Evolutionary conservation across 345 rosid species (phyloP), one percentile per base, ranked within the genome.

Genomic region (Draba incana): DNA sequence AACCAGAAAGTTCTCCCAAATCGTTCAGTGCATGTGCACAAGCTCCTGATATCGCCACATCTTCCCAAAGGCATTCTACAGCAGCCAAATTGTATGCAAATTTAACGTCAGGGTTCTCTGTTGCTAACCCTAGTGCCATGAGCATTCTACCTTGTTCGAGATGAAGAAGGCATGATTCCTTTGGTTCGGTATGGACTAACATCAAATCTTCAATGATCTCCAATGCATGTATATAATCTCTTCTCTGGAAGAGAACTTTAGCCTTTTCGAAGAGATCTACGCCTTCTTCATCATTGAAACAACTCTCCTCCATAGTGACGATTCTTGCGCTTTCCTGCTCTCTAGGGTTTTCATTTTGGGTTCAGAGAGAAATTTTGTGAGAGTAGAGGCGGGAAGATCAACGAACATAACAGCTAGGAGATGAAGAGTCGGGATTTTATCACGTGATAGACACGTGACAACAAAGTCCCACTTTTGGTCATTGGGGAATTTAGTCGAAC

Each of bases 361-460:
- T 20, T 20, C 10, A 39, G 47, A 50, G 49, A 64, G 60, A 41
- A 44, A 5, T 4, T 60, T 44, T 20, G 20, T 20, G 20, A 20
- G 20, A 20, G 20, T 20, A 20, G 1, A 20, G 20, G 66, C 59
- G 60, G 44, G 59, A 68, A 49, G n/a, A 65, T 30, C 11, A 59
- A 49, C 59, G 49, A 13, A 46, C 5, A 16, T 59, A 50, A 28
- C 51, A 1, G 42, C 6, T 38, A 37, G 37, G 37, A 3, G 35
- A 6, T 2, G 10, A 23, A 45, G 55, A 56, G 1, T 13, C 27
- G 6, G 42, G 49, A 33, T 23, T 49, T 49, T 25, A 49, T 59
- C 66, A 41, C 74, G 66, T 69, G 74, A 49, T 66, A 27, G 74
- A 3, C n/a, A n/a, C n/a, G n/a, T n/a, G n/a, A n/a, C n/a, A n/a